phyloP scores from a whole-genome alignment of 1,284 basidiomycete species.

The Coriolopsis trogii region DNA sequence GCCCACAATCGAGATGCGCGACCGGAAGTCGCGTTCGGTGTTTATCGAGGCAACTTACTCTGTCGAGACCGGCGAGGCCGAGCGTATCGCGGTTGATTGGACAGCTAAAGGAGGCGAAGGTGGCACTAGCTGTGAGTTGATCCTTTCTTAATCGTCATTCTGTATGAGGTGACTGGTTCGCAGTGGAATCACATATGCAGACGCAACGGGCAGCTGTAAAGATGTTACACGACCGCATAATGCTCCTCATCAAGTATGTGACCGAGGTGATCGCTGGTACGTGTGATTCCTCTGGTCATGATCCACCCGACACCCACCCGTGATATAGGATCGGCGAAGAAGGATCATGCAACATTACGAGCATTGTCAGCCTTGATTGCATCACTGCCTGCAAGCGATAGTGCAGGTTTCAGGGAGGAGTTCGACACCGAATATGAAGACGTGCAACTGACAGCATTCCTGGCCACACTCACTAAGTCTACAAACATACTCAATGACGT shows the following conservation, averaged over 20 bases:
- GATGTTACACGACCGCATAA: conserved; percentile 93
- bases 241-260: conserved; percentile 84
- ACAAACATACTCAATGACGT: conserved; percentile 90
- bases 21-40: conserved; percentile 74
- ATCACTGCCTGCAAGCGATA: conserved; percentile 84
- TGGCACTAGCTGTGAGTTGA: conserved; percentile 70
- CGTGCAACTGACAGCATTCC: conserved; percentile 88
- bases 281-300: conserved; percentile 19
- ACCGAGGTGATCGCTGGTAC: conserved; percentile 72
- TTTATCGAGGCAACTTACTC: conserved; percentile 83
- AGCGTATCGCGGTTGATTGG: conserved; percentile 97
- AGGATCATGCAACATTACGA: conserved; percentile 83
- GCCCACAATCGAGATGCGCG: conserved; percentile 80
- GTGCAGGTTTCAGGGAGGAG: conserved; percentile 79
- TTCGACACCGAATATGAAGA: conserved; percentile 94
- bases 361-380: conserved; percentile 86
- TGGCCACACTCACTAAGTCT: conserved; percentile 88
- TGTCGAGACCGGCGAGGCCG: conserved; percentile 98
- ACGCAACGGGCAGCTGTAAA: conserved; percentile 94
- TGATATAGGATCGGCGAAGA: conserved; percentile 41
- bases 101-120: conserved; percentile 89
- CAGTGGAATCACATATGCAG: conserved; percentile 88
- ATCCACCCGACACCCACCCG: neutral
- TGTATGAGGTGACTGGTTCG: neutral
- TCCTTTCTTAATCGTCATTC: neutral